Evolutionary conservation across 345 rosid genomes (phyloP), one percentile per base, ranked within the genome.

Genomic region (Populus tremula): DNA sequence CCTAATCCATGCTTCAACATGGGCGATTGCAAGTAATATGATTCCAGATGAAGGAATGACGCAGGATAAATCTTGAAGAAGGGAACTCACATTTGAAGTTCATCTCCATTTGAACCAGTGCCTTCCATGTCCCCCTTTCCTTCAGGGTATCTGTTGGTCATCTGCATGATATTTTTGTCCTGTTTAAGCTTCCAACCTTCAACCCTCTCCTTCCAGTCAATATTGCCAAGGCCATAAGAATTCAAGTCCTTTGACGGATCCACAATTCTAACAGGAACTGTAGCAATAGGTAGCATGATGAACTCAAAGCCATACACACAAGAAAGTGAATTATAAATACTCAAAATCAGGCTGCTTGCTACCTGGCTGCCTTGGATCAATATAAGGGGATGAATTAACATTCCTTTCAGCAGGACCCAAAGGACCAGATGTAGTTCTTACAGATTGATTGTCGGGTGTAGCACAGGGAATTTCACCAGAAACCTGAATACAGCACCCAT

Each of bases 131-230:
- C 98, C 56, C 97, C 97, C 86, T 94, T 96, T 77, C 93, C 97
- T 86, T 93, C 99, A 76, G 85, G 43, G 77, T 85, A 87, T 84
- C 93, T 89, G 86, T 81, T 85, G 73, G 81, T 88, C 90, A 87
- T 79, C 31, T 91, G 97, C 88, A 86, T 80, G 87, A 88, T 87
- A 79, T 84, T 91, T 85, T 94, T 96, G 77, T 96, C 99, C 89
- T 96, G 99, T 76, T 92, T 96, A 82, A 92, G 95, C 84, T 96
- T 96, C 98, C 99, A 96, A 72, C 98, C 94, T 82, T 96, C 98
- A 77, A 96, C 95, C 81, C 98, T 91, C 84, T 94, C 99, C 87
- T 96, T 96, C 99, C 99, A 96, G 87, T 96, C 98, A 77, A 96
- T 91, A 86, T 89, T 92, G 67, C 94, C 94, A 78, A 96, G 97